Conservation (phyloP, 148 eudicot species). For the Dianthus caryophyllus region DNA sequence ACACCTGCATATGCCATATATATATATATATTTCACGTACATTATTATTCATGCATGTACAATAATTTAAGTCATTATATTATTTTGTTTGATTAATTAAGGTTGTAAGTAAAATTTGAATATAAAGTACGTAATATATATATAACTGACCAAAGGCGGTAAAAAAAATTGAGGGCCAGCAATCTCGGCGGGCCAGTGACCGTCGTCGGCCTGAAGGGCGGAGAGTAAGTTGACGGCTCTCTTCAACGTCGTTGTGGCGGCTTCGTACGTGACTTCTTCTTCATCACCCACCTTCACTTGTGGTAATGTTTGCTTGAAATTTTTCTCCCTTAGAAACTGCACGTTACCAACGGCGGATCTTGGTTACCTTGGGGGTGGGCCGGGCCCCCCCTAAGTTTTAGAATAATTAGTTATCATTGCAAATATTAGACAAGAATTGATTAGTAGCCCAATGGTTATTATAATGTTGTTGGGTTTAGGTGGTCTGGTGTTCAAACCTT, state of each 20-base stretch:
- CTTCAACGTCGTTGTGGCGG: slow-evolving; percentile 28
- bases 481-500: too few species aligned
- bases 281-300: slow-evolving; percentile 35
- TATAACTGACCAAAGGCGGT: slow-evolving; percentile 35
- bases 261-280: slow-evolving; percentile 38
- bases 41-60: not conserved
- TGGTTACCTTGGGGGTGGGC: too few species aligned
- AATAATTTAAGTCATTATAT: not conserved
- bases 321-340: slow-evolving; percentile 41
- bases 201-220: slow-evolving; percentile 43
- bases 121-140: too few species aligned
- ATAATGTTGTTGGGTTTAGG: too few species aligned
- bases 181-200: slow-evolving; percentile 54
- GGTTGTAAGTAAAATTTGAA: too few species aligned
- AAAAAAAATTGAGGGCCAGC: slow-evolving; percentile 39
- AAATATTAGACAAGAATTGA: too few species aligned
- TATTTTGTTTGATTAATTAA: too few species aligned
- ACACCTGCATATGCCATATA: slow-evolving; percentile 15
- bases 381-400: too few species aligned
- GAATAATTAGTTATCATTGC: too few species aligned
- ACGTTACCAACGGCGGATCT: too few species aligned
- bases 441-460: too few species aligned
- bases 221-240: slow-evolving; percentile 31
- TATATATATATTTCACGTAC: not conserved
- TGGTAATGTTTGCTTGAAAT: slow-evolving; percentile 25